Evolutionary conservation across 2,329 filamentous ascomycete species (phyloP).

Genomic region (Monosporascus sp.): DNA sequence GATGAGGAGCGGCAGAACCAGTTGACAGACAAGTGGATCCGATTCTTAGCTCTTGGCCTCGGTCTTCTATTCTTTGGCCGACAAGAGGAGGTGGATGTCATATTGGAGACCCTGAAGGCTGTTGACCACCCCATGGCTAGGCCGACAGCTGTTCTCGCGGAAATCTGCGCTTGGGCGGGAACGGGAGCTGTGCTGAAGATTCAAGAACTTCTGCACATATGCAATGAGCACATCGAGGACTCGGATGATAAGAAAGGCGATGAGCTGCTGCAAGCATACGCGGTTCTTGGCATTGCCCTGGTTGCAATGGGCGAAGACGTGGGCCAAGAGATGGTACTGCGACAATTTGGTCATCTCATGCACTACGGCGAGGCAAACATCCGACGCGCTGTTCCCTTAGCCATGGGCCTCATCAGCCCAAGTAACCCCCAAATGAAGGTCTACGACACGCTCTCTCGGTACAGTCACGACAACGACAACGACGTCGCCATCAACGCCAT

Average conservation of each 20-base stretch:
- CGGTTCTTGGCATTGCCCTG: constrained; percentile 86
- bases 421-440: constrained; percentile 99
- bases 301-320: constrained; percentile 98
- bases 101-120: constrained; percentile 92
- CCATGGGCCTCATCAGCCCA: constrained; percentile 93
- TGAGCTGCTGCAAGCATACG: constrained; percentile 91
- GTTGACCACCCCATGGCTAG: constrained; percentile 96
- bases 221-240: constrained; percentile 95
- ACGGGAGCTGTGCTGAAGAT: constrained; percentile 96
- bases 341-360: constrained; percentile 97
- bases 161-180: constrained; percentile 96
- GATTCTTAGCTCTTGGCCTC: constrained; percentile 90
- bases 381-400: constrained; percentile 87
- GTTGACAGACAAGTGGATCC: constrained; percentile 96
- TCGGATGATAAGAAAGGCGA: constrained; percentile 93
- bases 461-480: constrained; percentile 97
- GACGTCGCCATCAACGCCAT: constrained; percentile 98
- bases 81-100: constrained; percentile 98
- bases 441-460: constrained; percentile 94
- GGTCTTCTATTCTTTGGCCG: constrained; percentile 92
- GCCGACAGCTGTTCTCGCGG: constrained; percentile 87
- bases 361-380: constrained; percentile 98
- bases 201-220: constrained; percentile 94
- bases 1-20: constrained; percentile 89
- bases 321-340: constrained; percentile 96